Percentiles rank a stretch among this genome's conserved stretches.
These are phyloP conservation scores for Paramecium biaurelia DNA, from an alignment of 73 alveolate genomes.

Conservation along the genomic window DNA sequence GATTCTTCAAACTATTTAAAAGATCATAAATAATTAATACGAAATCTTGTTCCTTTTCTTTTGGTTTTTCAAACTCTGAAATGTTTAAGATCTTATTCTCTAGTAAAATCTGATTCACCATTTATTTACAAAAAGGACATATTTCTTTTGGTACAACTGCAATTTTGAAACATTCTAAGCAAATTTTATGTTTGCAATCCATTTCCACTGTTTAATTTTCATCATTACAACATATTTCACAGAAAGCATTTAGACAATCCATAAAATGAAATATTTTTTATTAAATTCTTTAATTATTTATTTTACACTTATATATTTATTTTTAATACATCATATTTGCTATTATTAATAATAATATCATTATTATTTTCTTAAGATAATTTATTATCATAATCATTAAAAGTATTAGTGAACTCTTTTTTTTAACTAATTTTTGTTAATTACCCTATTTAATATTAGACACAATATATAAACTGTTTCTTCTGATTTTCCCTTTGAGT, in stretches of 20 bases:
- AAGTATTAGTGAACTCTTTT: slow-evolving; percentile 49
- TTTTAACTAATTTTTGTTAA: background rate
- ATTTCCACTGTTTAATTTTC: background rate
- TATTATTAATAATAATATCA: background rate
- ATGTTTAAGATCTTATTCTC: background rate
- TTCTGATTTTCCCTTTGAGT: background rate
- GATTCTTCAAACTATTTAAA: slow-evolving; percentile 9
- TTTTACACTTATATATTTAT: background rate
- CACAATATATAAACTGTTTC: background rate
- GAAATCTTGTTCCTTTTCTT: background rate
- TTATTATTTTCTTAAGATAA: slow-evolving; percentile 51
- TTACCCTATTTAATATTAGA: background rate
- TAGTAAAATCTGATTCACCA: background rate
- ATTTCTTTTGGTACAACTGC: slow-evolving; percentile 26
- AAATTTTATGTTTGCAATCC: slow-evolving; percentile 28
- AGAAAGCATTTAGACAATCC: background rate
- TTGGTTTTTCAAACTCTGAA: background rate
- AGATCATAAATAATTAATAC: background rate
- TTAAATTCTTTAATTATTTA: background rate
- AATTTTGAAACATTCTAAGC: background rate
- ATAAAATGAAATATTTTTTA: background rate
- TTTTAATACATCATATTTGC: background rate
- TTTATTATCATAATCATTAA: slow-evolving; percentile 21
- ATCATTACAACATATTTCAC: slow-evolving; percentile 32
- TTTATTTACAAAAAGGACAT: slow-evolving; percentile 32